These are phyloP conservation scores for Russula virescens DNA, from an alignment of 768 basidiomycete genomes.

Conservation along the genomic window DNA sequence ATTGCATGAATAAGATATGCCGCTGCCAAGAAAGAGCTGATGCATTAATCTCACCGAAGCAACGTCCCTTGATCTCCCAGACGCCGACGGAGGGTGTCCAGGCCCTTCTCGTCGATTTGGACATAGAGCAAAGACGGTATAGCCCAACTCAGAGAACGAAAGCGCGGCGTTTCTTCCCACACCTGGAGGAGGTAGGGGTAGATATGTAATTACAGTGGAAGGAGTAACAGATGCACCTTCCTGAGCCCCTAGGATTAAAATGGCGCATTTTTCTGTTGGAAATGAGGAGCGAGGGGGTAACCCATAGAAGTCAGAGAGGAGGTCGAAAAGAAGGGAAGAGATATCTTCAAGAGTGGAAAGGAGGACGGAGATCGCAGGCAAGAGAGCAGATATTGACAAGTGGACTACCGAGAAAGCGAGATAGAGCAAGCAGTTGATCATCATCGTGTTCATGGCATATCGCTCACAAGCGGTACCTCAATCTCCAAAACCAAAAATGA, in stretches of 20 bases:
- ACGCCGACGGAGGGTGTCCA: not conserved
- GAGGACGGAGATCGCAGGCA: constrained; percentile 18
- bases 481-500: too few species aligned
- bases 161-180: constrained; percentile 30
- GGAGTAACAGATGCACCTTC: constrained; percentile 25
- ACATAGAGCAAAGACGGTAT: constrained; percentile 32
- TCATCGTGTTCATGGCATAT: not conserved
- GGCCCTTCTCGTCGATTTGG: constrained; percentile 22
- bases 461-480: not conserved
- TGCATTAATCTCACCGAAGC: constrained; percentile 27
- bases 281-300: constrained; percentile 26
- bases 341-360: constrained; percentile 20
- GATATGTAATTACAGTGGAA: not conserved
- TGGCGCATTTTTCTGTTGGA: constrained; percentile 28
- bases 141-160: constrained; percentile 32
- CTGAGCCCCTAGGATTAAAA: constrained; percentile 31
- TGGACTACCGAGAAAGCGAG: constrained; percentile 11
- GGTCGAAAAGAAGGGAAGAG: constrained; percentile 15
- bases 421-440: constrained; percentile 8
- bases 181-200: constrained; percentile 24
- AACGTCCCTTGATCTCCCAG: constrained; percentile 19
- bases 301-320: constrained; percentile 19
- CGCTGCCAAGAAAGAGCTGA: not conserved
- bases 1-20: constrained; percentile 2
- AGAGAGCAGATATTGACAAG: constrained; percentile 14